Percentiles rank a stretch among this genome's conserved stretches.
These are phyloP conservation scores for Zymoseptoria tritici DNA, from an alignment of 2,329 filamentous ascomycete species.

Conservation along the genomic window DNA sequence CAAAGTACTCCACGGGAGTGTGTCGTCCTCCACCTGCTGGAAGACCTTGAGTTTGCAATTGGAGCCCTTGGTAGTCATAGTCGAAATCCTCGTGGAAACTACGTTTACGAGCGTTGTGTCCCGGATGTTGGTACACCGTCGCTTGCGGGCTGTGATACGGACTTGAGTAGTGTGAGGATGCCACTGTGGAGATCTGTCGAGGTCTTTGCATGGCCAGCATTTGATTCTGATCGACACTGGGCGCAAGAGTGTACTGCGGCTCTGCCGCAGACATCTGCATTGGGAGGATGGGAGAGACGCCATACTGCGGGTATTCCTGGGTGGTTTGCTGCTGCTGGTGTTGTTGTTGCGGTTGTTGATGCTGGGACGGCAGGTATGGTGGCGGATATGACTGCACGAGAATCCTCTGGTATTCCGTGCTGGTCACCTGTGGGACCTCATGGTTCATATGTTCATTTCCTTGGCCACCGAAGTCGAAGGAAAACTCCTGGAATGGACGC, in stretches of 20 bases:
- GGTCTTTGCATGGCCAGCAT: conserved; percentile 22
- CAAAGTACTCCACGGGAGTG: conserved; percentile 34
- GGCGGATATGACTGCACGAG: conserved; percentile 20
- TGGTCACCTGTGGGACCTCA: conserved; percentile 14
- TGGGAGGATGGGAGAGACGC: conserved; percentile 21
- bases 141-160: conserved; percentile 27
- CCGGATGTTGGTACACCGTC: conserved; percentile 25
- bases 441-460: conserved; percentile 22
- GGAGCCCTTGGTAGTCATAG: conserved; percentile 34
- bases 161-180: conserved; percentile 24
- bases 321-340: conserved; percentile 12
- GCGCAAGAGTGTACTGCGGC: conserved; percentile 17
- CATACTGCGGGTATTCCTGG: conserved; percentile 24
- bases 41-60: conserved; percentile 26
- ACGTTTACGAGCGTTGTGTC: conserved; percentile 34
- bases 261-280: conserved; percentile 24
- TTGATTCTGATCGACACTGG: conserved; percentile 17
- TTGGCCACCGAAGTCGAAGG: conserved; percentile 40
- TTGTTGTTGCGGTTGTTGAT: conserved; percentile 10
- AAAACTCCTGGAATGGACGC: conserved; percentile 39
- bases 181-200: conserved; percentile 18
- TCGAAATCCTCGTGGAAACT: conserved; percentile 37
- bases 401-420: conserved; percentile 22
- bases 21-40: conserved; percentile 23
- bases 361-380: conserved; percentile 7